Evolutionary conservation across 768 basidiomycete species (phyloP).

Genomic region (Rhizopogon roseolus): DNA sequence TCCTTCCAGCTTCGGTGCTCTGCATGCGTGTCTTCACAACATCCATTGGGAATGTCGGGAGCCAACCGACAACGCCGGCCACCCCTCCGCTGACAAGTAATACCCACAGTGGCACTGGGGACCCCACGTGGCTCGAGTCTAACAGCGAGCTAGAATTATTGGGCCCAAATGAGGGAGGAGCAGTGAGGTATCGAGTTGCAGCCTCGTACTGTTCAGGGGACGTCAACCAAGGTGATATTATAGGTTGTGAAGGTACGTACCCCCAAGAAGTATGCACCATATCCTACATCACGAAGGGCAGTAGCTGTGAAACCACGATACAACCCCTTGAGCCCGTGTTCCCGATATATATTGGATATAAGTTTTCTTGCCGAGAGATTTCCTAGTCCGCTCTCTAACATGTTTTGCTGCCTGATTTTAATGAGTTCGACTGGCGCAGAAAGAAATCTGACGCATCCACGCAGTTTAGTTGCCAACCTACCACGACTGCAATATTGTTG

Average conservation of each 20-base stretch:
- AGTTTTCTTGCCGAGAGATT: slow-evolving; percentile 48
- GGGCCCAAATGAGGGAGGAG: slow-evolving; percentile 11
- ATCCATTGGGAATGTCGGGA: slow-evolving; percentile 82
- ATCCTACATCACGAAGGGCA: slow-evolving; percentile 72
- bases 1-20: slow-evolving; percentile 25
- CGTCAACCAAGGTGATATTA: neutral
- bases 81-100: slow-evolving; percentile 71
- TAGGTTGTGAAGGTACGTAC: slow-evolving; percentile 33
- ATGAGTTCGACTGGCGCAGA: slow-evolving; percentile 84
- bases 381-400: slow-evolving; percentile 27
- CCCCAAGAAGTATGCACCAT: slow-evolving; percentile 81
- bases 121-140: slow-evolving; percentile 36
- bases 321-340: slow-evolving; percentile 57
- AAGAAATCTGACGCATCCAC: slow-evolving; percentile 43
- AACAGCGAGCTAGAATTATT: slow-evolving; percentile 32
- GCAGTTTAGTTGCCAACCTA: neutral
- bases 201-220: slow-evolving; percentile 51
- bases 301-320: slow-evolving; percentile 78
- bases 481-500: neutral
- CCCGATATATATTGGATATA: slow-evolving; percentile 48
- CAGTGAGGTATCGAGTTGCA: slow-evolving; percentile 46
- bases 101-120: slow-evolving; percentile 46
- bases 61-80: slow-evolving; percentile 77
- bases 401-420: slow-evolving; percentile 79
- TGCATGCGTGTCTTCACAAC: slow-evolving; percentile 90